A percentile compares a stretch with the other conserved stretches of the same genome.
Evolutionary conservation across 2,329 filamentous ascomycete species (phyloP).

Genomic region (Dactylellina parvicollis): DNA sequence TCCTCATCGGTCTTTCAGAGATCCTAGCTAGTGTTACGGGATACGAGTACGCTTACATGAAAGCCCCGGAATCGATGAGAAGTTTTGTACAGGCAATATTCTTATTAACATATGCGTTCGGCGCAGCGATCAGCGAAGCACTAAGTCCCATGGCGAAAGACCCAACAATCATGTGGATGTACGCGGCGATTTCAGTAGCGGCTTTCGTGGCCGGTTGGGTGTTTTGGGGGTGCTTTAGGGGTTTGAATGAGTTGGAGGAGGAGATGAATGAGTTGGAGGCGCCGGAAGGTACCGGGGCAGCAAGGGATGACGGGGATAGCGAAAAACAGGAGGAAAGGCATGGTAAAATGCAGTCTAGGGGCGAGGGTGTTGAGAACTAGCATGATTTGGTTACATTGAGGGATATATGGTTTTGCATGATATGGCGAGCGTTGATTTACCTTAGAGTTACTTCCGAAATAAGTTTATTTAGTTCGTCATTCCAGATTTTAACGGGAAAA

Average conservation of each 20-base stretch:
- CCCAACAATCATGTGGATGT: conserved; percentile 62
- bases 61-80: conserved; percentile 76
- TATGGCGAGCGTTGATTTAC: no score
- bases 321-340: background rate
- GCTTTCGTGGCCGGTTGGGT: conserved; percentile 57
- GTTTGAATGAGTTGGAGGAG: conserved; percentile 59
- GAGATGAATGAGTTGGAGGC: conserved; percentile 58
- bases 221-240: conserved; percentile 59
- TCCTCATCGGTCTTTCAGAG: conserved; percentile 69
- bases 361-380: no score
- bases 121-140: conserved; percentile 65
- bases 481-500: no score
- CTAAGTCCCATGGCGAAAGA: conserved; percentile 63
- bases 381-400: no score
- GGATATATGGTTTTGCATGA: no score
- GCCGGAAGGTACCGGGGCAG: background rate
- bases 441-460: no score
- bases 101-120: conserved; percentile 70
- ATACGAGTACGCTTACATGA: conserved; percentile 78
- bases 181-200: conserved; percentile 57
- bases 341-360: background rate
- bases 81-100: conserved; percentile 70
- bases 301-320: background rate
- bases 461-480: no score
- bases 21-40: conserved; percentile 74